Evolutionary conservation across 805 yeast genomes (phyloP), one percentile per base, ranked within the genome.

Genomic region (Suhomyces tanzawaensis): DNA sequence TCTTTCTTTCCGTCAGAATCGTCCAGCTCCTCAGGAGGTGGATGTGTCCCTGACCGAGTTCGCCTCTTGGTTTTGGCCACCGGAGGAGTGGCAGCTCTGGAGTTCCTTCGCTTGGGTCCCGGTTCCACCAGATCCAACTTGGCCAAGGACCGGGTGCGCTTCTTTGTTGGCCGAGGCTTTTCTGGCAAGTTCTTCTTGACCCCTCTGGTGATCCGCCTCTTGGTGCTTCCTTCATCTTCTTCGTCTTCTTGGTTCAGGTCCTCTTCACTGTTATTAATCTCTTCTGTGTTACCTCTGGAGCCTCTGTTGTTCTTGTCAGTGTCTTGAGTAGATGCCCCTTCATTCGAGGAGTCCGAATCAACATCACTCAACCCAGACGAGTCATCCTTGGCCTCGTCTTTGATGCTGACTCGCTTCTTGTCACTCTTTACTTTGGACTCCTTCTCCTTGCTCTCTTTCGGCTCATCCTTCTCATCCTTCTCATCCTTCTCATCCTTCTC

Each of bases 321-420:
- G 24, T 21, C 11, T 7, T 21, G 7, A 21, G 24, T 11, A 7
- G 24, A 11, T 7, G 24, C 11, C 9, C 24, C 24, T 24, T 24
- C 27, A 5, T 7, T 8, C 5, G 27, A 24, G 6, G 27, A 24
- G 17, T 24, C 35, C 11, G 36, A 33, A 19, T 51, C 56, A 7
- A 51, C 51, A 21, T 52, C 56, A 30, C 55, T 51, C 30, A 51
- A 42, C 19, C 47, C 55, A 7, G 52, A 45, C 4, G 53, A 51
- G 22, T 33, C 36, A 3, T 45, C 29, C 11, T 32, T 29, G 14
- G 32, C 34, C 15, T 14, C 19, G 19, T 28, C 32, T 13, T 33
- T 32, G 29, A 39, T 31, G 19, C 29, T 25, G 16, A 25, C 39
- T n/a, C 33, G 24, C 19, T 34, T 31, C 27, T 37, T 29, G 29